Evolutionary conservation across 2,329 filamentous ascomycete species (phyloP).

Genomic region (Pleomassaria siparia): DNA sequence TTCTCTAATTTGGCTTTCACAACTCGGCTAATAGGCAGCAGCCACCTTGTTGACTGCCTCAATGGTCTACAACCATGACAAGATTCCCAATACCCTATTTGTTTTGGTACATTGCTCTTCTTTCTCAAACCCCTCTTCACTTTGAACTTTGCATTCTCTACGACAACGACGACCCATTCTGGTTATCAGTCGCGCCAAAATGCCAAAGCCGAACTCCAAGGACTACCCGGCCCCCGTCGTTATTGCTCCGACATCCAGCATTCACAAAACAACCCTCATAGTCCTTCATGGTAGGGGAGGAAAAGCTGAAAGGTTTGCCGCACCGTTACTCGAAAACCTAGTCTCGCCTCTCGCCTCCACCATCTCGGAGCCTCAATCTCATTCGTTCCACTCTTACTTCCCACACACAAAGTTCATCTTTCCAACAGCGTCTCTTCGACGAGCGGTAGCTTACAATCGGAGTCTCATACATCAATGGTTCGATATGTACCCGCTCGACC

Average conservation of each 20-base stretch:
- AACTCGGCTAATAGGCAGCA: background rate
- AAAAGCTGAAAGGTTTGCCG: slow-evolving; percentile 19
- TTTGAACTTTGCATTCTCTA: background rate
- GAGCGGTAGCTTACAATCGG: slow-evolving; percentile 48
- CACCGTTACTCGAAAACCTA: slow-evolving; percentile 12
- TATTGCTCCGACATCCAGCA: slow-evolving; percentile 3
- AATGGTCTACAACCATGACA: background rate
- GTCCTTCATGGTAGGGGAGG: slow-evolving; percentile 23
- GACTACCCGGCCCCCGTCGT: slow-evolving; percentile 8
- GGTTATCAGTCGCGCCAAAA: background rate
- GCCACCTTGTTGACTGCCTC: background rate
- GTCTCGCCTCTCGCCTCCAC: slow-evolving; percentile 8
- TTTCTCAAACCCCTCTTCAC: background rate
- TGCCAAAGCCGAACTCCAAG: background rate
- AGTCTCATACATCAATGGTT: slow-evolving; percentile 56
- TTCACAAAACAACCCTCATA: slow-evolving; percentile 19
- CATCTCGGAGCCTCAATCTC: background rate
- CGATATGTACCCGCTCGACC: slow-evolving; percentile 47
- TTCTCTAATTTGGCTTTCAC: too few relatives aligned
- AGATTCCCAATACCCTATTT: background rate
- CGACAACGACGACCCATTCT: background rate
- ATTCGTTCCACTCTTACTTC: slow-evolving; percentile 27
- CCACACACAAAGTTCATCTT: slow-evolving; percentile 54
- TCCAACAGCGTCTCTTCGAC: slow-evolving; percentile 51
- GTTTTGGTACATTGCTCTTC: background rate